A percentile compares a stretch with the other conserved stretches of the same genome.
Evolutionary conservation across 345 rosid genomes (phyloP).

Genomic region (Angophora floribunda): DNA sequence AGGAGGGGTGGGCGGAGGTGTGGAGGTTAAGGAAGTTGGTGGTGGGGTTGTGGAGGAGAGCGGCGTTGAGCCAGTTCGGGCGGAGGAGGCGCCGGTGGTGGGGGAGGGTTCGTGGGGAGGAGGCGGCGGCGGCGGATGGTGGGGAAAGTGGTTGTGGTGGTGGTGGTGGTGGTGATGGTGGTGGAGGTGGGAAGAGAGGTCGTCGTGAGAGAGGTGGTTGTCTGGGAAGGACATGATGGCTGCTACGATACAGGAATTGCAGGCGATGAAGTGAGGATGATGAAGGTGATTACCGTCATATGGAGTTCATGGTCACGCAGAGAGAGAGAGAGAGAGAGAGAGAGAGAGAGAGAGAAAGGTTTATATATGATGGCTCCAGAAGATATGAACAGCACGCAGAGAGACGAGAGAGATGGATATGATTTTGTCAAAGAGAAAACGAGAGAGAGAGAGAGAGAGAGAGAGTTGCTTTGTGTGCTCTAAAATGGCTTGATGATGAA

Average conservation of each 20-base stretch:
- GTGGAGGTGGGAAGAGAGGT: constrained; percentile 62
- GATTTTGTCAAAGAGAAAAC: not conserved
- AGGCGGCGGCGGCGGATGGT: not conserved
- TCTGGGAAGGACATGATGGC: constrained; percentile 64
- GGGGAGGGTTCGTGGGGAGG: constrained; percentile 23
- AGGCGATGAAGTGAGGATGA: not conserved
- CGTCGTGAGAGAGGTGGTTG: constrained; percentile 46
- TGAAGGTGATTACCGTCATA: not conserved
- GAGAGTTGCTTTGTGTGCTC: not conserved
- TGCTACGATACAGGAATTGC: not conserved
- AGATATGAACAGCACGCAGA: not conserved
- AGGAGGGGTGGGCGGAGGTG: constrained; percentile 13
- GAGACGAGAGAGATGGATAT: not conserved
- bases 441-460: not conserved
- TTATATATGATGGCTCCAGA: not conserved
- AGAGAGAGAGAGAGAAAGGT: not conserved
- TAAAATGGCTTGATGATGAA: not conserved
- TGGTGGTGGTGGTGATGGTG: constrained; percentile 29
- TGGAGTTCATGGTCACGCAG: not conserved
- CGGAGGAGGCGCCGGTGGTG: constrained; percentile 30
- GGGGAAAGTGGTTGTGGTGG: constrained; percentile 4
- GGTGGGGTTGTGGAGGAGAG: constrained; percentile 8
- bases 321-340: not conserved
- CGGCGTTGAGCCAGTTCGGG: not conserved
- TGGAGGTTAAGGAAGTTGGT: constrained; percentile 77